Evolutionary conservation across 768 basidiomycete genomes (phyloP), one percentile per base, ranked within the genome.

Genomic region (Mycena rosella): DNA sequence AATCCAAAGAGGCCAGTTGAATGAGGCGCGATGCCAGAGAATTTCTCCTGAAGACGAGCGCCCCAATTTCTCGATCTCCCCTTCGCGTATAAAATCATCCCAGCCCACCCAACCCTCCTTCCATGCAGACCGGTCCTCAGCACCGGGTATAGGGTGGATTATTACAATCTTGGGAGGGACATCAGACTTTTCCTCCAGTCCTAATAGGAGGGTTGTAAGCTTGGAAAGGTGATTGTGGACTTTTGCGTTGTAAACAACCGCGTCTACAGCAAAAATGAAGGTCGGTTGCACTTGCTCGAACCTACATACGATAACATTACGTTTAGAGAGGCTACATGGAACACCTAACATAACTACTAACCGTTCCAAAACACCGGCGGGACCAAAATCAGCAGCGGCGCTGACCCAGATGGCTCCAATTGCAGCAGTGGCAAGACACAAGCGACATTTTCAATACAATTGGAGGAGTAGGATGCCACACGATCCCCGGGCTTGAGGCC

Each of bases 1-100:
- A 67, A 95, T 91, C 93, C 93, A 95, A 10, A 95, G 83, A n/a
- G 93, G 93, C 75, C 88, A 84, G 76, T 94, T 87, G 78, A 95
- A 95, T 15, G 83, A 78, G 42, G 85, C 82, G 53, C 88, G 83
- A 55, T 80, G 72, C 86, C 91, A 94, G 68, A 84, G 76, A 70
- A 93, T 89, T 78, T 91, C 89, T 67, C 88, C 89, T 42, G 83
- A 78, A 27, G 74, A 55, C n/a, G 81, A 78, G 22, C 84, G 82
- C 55, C 88, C 89, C 22, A 88, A 80, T 66, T 82, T 80, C 58
- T 74, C 74, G 34, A 76, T 76, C 57, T 78, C 78, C 5, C 89
- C 89, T 69, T 83, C 75, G 13, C 78, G 74, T 26, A 90, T 68
- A 72, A 91, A 89, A 26, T 76, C 78, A 32, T 84, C 79, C 90